Conservation (phyloP, 805 yeast genomes). For the Candida gorgasii region DNA sequence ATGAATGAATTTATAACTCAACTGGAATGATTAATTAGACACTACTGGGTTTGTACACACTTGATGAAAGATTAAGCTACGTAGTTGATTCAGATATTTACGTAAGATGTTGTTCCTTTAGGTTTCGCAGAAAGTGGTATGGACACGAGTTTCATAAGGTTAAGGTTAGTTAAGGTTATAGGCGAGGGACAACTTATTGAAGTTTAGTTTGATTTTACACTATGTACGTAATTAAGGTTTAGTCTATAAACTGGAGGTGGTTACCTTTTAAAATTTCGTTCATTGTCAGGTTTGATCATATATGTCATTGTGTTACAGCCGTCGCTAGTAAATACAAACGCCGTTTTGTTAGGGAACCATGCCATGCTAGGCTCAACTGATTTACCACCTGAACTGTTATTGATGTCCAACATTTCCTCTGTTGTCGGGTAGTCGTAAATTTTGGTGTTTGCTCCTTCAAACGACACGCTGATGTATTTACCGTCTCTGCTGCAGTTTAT, state of each 20-base stretch:
- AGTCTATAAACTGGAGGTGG: not conserved
- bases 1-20: slow-evolving; percentile 2
- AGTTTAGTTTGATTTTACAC: no score
- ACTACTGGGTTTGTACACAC: no score
- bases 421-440: slow-evolving; percentile 36
- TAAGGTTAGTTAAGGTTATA: no score
- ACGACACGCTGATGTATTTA: slow-evolving; percentile 43
- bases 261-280: not conserved
- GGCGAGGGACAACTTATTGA: no score
- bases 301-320: slow-evolving; percentile 29
- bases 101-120: slow-evolving; percentile 1
- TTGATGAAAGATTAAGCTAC: no score
- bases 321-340: slow-evolving; percentile 32
- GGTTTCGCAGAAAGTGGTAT: not conserved
- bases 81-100: not conserved
- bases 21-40: not conserved
- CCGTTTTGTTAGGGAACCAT: slow-evolving; percentile 39
- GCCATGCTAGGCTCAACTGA: slow-evolving; percentile 26
- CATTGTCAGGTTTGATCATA: slow-evolving; percentile 13
- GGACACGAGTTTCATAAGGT: slow-evolving; percentile 3
- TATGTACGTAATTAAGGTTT: not conserved
- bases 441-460: slow-evolving; percentile 42
- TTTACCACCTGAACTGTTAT: slow-evolving; percentile 29
- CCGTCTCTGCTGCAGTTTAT: slow-evolving; percentile 49
- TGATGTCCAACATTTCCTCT: slow-evolving; percentile 31